Evolutionary conservation across 176 grass and related monocot genomes (phyloP).

Genomic region (Eleusine indica): DNA sequence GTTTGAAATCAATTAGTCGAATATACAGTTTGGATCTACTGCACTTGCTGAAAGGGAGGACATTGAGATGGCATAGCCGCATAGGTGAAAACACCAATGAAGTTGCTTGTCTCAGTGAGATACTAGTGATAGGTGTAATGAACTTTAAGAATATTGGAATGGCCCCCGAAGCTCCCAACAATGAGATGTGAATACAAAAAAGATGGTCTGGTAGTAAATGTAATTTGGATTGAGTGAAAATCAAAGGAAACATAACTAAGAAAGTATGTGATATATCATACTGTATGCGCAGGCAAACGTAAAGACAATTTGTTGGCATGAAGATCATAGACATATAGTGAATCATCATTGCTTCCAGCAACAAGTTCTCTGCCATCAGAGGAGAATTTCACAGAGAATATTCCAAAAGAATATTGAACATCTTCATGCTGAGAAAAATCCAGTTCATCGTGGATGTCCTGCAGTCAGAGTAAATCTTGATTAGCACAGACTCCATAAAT

Average conservation of each 20-base stretch:
- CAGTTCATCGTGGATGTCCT: conserved; percentile 82
- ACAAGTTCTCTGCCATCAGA: conserved; percentile 81
- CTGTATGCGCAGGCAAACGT: conserved; percentile 73
- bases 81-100: neutral
- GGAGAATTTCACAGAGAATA: conserved; percentile 92
- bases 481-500: neutral
- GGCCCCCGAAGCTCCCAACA: neutral
- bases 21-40: neutral
- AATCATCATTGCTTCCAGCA: conserved; percentile 72
- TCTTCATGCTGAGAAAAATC: conserved; percentile 82
- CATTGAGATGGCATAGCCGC: neutral
- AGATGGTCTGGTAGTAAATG: neutral
- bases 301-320: conserved; percentile 64
- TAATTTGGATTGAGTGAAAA: conserved; percentile 1
- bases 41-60: neutral
- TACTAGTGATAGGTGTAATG: neutral
- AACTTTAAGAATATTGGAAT: neutral
- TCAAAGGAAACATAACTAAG: conserved; percentile 20
- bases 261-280: conserved; percentile 49
- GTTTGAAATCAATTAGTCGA: conserved; percentile 1
- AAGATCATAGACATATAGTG: conserved; percentile 87
- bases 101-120: neutral
- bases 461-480: conserved; percentile 36
- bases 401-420: conserved; percentile 66
- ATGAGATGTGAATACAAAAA: neutral